phyloP scores from a whole-genome alignment of 305 asterid species.

The Plantago coronopus region DNA sequence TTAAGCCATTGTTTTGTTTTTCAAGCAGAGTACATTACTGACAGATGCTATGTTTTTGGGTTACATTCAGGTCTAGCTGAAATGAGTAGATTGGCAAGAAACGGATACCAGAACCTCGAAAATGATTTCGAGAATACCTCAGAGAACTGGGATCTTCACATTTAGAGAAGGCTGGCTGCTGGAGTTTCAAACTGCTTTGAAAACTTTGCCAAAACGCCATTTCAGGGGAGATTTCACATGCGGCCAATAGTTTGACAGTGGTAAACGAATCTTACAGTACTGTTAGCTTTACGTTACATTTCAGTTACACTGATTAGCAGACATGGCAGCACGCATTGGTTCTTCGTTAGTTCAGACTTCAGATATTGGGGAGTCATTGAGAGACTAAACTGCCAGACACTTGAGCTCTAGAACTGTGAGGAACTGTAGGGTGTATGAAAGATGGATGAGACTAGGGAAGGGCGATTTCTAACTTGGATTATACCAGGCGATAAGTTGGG shows the following conservation, averaged over 20 bases:
- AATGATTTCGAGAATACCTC: constrained; percentile 24
- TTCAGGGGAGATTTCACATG: too few species aligned
- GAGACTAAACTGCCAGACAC: background rate
- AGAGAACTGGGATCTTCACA: constrained; percentile 33
- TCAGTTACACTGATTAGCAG: too few species aligned
- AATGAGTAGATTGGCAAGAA: constrained; percentile 49
- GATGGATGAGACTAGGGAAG: background rate
- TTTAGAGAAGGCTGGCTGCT: background rate
- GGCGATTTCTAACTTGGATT: background rate
- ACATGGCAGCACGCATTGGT: too few species aligned
- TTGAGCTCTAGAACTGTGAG: background rate
- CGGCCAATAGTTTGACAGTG: background rate
- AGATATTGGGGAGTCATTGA: too few species aligned
- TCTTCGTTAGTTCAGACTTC: background rate
- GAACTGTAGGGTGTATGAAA: background rate
- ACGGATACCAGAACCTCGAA: constrained; percentile 32
- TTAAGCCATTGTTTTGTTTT: background rate
- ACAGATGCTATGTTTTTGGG: background rate
- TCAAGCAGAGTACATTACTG: background rate
- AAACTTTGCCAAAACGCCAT: too few species aligned
- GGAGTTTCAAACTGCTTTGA: background rate
- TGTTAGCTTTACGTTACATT: too few species aligned
- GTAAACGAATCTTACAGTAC: too few species aligned
- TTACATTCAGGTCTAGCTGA: constrained; percentile 56
- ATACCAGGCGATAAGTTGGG: too few species aligned